Evolutionary conservation across 192 early-diverging fungal species (phyloP), one percentile per base, ranked within the genome.

Genomic region (Paraglomus occultum): DNA sequence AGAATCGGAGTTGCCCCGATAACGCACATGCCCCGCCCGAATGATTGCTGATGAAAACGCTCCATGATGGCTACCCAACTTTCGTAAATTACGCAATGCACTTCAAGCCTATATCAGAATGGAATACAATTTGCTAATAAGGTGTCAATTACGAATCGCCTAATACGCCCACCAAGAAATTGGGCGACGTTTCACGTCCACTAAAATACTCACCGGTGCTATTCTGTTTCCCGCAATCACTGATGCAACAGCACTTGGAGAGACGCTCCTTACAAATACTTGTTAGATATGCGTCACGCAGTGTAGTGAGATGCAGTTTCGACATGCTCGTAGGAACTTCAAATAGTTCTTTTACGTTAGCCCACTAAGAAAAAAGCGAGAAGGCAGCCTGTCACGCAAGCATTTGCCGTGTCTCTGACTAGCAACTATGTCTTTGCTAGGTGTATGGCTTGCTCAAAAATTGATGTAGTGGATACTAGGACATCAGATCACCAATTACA

Each of bases 71-170:
- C 20, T 70, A 61, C 78, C 59, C 58, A 81, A 55, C 76, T 75
- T 72, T 58, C 77, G 54, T 47, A 73, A 23, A 50, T 53, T 80
- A 45, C 82, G 81, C 1, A 78, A 76, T 2, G 68, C 40, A 8
- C 75, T 68, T 31, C 75, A 46, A 22, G 72, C 75, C 20, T 75
- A 71, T 54, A 80, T 76, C 42, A 69, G 77, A 70, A 97, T 77
- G 3, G 94, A 94, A 66, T 93, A 91, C 42, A 97, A 72, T 2
- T 96, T 84, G 39, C 88, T 76, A 71, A 89, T 92, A 95, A 99
- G 50, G 89, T 81, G 43, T 88, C 76, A 14, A 88, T 91, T 49
- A 99, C 73, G 8, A 87, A 86, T 31, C 31, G 31, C 3, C 31
- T n/a, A 31, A 31, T 3, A 31, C 31, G n/a, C 10, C 86, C 75